phyloP scores from a whole-genome alignment of 164 flowering plant genomes.

The Vitis rotundifolia region DNA sequence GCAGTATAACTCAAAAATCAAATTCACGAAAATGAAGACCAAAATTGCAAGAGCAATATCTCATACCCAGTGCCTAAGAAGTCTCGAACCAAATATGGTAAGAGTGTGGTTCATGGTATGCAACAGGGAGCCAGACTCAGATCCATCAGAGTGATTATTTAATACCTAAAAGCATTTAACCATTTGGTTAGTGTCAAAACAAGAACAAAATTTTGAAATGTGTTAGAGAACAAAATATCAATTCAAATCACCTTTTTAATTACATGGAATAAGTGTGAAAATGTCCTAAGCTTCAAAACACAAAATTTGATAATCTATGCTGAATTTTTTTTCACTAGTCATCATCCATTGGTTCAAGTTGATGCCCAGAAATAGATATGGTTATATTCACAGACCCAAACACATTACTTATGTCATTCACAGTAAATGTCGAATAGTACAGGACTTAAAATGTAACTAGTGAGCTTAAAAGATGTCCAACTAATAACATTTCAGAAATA shows the following conservation, averaged over 20 bases:
- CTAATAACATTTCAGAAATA: background rate
- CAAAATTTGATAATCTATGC: too few species aligned
- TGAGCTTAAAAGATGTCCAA: background rate
- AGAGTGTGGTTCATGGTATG: slow-evolving; percentile 74
- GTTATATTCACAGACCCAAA: background rate
- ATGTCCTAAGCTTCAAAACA: too few species aligned
- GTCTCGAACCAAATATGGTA: slow-evolving; percentile 85
- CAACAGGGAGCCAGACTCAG: slow-evolving; percentile 80
- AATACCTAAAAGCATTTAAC: slow-evolving; percentile 43
- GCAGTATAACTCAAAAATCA: slow-evolving; percentile 21
- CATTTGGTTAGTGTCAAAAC: background rate
- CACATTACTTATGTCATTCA: background rate
- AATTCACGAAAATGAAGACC: background rate
- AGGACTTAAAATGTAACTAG: background rate
- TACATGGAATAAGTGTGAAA: too few species aligned
- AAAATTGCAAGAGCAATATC: background rate
- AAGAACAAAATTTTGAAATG: background rate
- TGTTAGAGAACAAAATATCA: background rate
- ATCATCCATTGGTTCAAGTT: background rate
- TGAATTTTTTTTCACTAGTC: background rate
- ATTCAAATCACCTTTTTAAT: background rate
- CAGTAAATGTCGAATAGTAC: background rate
- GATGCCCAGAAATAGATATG: background rate
- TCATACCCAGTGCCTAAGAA: slow-evolving; percentile 94
- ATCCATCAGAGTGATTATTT: slow-evolving; percentile 74